Evolutionary conservation across 805 yeast genomes (phyloP), one percentile per base, ranked within the genome.

Genomic region (Yarrowia sp.): DNA sequence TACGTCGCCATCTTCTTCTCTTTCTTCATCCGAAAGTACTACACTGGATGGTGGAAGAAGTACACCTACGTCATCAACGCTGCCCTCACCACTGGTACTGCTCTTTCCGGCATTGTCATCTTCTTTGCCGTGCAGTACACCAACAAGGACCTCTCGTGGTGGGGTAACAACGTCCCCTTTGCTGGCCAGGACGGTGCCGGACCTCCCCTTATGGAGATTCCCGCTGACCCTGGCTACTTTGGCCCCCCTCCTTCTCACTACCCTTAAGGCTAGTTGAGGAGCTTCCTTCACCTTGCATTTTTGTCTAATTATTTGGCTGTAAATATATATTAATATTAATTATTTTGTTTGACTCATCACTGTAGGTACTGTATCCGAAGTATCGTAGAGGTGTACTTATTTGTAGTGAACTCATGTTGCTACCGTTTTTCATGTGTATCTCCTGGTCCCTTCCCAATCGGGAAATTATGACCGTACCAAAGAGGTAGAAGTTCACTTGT

Each of bases 21-120:
- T 79, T 78, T 77, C 69, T 72, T 74, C 64, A 70, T 82, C 65
- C 79, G 80, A 65, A 73, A 74, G 60, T 71, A 75, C 65, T 82
- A 80, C 69, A 71, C 78, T 5, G 70, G 74, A 18, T 82, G 85
- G 85, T 82, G 84, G 84, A 82, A 80, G 65, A 81, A 80, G 71
- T 82, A 82, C 72, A 81, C 81, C 70, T 82, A 82, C 68, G 76
- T 82, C 17, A 73, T 82, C 61, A 79, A 81, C 48, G 77, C 82
- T 65, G 84, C 81, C 0, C 71, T 82, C 14, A 79, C 81, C 8
- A 82, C 83, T 2, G 85, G 85, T 0, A 79, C 80, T 17, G 84
- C 84, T 1, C 78, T 80, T 66, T 77, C 82, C 66, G 83, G 83
- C 0, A 71, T 82, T 47, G 53, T 81, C 51, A 77, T 79, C 18